Evolutionary conservation across 1,284 basidiomycete species (phyloP).

Genomic region (Ganoderma multipileum): DNA sequence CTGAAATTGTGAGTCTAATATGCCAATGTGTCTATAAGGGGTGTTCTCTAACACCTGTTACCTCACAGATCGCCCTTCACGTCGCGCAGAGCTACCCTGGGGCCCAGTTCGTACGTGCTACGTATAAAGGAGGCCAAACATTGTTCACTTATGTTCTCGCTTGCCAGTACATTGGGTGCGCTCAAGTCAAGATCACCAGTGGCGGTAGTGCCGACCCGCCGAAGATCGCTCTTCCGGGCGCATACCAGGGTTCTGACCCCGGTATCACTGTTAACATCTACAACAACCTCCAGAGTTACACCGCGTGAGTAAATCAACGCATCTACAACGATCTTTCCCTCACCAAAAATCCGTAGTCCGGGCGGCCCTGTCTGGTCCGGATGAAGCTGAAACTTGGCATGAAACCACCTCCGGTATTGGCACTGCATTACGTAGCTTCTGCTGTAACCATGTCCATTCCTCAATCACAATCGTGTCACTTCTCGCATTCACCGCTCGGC

Average conservation of each 20-base stretch:
- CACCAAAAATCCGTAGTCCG: constrained; percentile 24
- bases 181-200: constrained; percentile 52
- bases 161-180: constrained; percentile 48
- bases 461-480: not conserved
- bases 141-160: not conserved
- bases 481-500: no score
- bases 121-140: not conserved
- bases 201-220: constrained; percentile 53
- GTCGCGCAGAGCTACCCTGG: constrained; percentile 50
- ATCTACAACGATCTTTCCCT: not conserved
- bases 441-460: constrained; percentile 6
- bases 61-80: constrained; percentile 52
- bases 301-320: constrained; percentile 33
- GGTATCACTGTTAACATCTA: constrained; percentile 59
- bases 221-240: constrained; percentile 54
- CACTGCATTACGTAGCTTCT: not conserved
- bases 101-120: constrained; percentile 47
- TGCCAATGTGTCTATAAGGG: not conserved
- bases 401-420: not conserved
- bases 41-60: not conserved
- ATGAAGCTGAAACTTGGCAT: constrained; percentile 18
- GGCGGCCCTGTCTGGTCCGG: constrained; percentile 41
- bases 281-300: constrained; percentile 56
- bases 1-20: constrained; percentile 49
- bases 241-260: constrained; percentile 52